Conservation (phyloP, 1,284 basidiomycete genomes). For the Ustilago vetiveriae region DNA sequence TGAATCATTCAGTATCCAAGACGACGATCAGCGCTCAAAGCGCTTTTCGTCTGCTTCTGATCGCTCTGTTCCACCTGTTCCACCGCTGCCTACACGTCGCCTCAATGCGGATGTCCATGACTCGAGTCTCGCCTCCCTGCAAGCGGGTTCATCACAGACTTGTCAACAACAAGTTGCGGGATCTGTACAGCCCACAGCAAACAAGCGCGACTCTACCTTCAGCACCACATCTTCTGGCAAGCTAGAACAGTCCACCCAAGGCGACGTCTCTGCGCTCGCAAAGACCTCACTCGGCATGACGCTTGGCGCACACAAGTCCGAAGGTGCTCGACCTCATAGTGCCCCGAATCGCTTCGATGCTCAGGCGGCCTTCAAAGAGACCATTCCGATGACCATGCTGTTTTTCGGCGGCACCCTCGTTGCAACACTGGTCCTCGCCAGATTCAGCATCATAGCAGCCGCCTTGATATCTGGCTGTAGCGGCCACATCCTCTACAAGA, state of each 20-base stretch:
- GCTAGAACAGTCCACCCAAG: slow-evolving; percentile 4
- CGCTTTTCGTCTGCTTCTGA: slow-evolving; percentile 32
- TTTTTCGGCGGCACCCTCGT: slow-evolving; percentile 51
- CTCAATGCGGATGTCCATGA: background rate
- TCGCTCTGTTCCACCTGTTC: slow-evolving; percentile 31
- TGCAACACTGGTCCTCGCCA: slow-evolving; percentile 30
- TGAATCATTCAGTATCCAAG: slow-evolving; percentile 3
- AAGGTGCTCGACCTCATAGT: background rate
- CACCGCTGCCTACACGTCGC: slow-evolving; percentile 23
- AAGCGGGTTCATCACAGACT: slow-evolving; percentile 7
- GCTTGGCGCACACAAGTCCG: slow-evolving; percentile 12
- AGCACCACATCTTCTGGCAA: slow-evolving; percentile 17
- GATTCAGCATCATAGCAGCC: slow-evolving; percentile 31
- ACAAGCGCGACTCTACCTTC: slow-evolving; percentile 6
- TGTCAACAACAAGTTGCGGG: background rate
- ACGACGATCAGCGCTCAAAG: slow-evolving; percentile 11
- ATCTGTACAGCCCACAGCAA: background rate
- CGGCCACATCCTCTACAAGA: slow-evolving; percentile 43
- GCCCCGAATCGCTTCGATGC: background rate
- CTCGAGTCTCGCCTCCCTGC: slow-evolving; percentile 6
- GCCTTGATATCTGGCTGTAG: slow-evolving; percentile 24
- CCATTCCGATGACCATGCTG: slow-evolving; percentile 45
- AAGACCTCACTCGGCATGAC: slow-evolving; percentile 25
- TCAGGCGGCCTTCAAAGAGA: slow-evolving; percentile 33
- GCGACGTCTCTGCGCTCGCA: slow-evolving; percentile 13